A percentile compares a stretch with the other conserved stretches of the same genome.
Evolutionary conservation across 176 grass and related monocot species (phyloP).

Genomic region (Oryza glaberrima): DNA sequence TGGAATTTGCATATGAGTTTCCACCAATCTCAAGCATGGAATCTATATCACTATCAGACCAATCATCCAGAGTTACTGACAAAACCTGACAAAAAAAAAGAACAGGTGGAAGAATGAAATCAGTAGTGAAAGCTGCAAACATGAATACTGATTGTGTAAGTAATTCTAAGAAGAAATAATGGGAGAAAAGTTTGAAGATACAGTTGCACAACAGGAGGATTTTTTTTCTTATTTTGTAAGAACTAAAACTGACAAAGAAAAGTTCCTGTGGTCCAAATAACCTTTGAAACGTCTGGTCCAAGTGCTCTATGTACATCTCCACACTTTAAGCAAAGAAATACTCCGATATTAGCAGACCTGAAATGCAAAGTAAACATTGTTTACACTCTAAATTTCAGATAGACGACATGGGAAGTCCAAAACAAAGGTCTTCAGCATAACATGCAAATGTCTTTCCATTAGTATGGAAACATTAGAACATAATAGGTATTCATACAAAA

Average conservation of each 20-base stretch:
- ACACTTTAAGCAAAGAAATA: conserved; percentile 99
- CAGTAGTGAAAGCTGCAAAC: background rate
- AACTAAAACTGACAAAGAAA: conserved; percentile 19
- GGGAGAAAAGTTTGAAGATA: background rate
- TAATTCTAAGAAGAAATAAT: background rate
- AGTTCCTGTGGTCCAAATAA: conserved; percentile 37
- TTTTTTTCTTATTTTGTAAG: background rate
- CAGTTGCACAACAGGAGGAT: background rate
- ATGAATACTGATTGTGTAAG: background rate
- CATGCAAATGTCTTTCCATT: conserved; percentile 10
- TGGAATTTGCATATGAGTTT: conserved; percentile 99
- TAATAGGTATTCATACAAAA: background rate
- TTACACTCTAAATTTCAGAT: conserved; percentile 19
- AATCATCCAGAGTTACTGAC: conserved; percentile 92
- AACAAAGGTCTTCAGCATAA: conserved; percentile 31
- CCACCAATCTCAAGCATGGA: conserved; percentile 96
- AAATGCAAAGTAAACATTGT: conserved; percentile 32
- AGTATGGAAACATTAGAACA: conserved; percentile 23
- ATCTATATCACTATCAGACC: conserved; percentile 87
- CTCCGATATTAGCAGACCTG: conserved; percentile 93
- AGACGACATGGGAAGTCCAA: conserved; percentile 21
- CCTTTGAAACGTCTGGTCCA: conserved; percentile 91
- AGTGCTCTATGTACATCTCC: conserved; percentile 95
- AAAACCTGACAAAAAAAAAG: conserved; percentile 71
- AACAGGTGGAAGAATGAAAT: conserved; percentile 22